Evolutionary conservation across 2,329 filamentous ascomycete genomes (phyloP), one percentile per base, ranked within the genome.

Genomic region (Incumbomyces delicatus): DNA sequence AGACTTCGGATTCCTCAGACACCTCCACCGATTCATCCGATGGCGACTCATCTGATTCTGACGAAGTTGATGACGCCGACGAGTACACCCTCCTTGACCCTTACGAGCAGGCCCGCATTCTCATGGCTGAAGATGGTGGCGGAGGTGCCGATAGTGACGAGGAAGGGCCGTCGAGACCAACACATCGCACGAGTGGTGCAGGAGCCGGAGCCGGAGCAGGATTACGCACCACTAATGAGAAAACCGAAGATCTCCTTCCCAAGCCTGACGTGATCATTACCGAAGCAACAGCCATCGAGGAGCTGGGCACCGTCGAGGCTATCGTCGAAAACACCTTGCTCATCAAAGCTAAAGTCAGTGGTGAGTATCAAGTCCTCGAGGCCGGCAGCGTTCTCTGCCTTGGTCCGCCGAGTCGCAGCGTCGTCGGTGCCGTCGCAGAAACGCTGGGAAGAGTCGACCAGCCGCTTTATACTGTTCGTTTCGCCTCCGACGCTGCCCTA

Each of bases 361-460:
- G 87, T 51, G 85, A 92, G 60, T 86, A 88, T 53, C 81, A 84
- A 58, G 88, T 95, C 0, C 75, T 96, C 1, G 88, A 95, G 59
- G 76, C 77, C 4, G 87, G 86, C 27, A 94, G 89, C 0, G 77
- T 94, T 2, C 75, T 98, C 22, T 95, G 87, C 66, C 78, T 81
- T 22, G 16, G 13, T n/a, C 33, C 33, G 4, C 77, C 78, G 52
- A 78, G 92, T 56, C 76, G 87, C 44, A 77, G 75, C 16, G 77
- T 95, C 22, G 76, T 95, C 45, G 92, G 89, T 18, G 82, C 78
- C 14, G 77, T 96, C n/a, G 75, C 81, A 3, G 90, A 96, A 59
- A 85, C 87, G 4, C 76, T 96, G 30, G 92, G 90, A 39, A 79
- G 85, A 59, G 87, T 95, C 2, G 77, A 87, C 53, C 81, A 87